A percentile compares a stretch with the other conserved stretches of the same genome.
phyloP scores from a whole-genome alignment of 1,139 yeast species.

The Scheffersomyces cryptocercus region DNA sequence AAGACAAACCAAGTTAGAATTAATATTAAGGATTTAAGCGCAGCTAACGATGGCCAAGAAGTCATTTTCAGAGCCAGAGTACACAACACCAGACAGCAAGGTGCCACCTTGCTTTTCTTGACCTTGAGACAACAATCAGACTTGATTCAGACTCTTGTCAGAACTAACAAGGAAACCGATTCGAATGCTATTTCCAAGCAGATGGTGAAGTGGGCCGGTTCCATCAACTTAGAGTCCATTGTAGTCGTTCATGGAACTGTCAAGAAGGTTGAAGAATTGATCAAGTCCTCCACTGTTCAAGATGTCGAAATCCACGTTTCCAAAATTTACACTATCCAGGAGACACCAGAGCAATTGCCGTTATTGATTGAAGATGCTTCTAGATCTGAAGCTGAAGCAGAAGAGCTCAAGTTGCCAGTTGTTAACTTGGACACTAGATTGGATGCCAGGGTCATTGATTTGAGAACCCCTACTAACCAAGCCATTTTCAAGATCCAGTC shows the following conservation, averaged over 20 bases:
- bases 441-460: constrained; percentile 92
- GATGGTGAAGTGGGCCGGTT: constrained; percentile 95
- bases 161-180: constrained; percentile 57
- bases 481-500: constrained; percentile 94
- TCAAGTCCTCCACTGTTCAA: constrained; percentile 89
- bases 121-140: constrained; percentile 88
- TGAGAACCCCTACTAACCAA: constrained; percentile 95
- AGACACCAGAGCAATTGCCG: constrained; percentile 91
- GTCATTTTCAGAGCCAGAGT: constrained; percentile 91
- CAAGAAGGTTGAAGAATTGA: constrained; percentile 79
- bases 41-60: constrained; percentile 72
- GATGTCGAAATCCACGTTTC: constrained; percentile 81
- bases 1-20: constrained; percentile 64
- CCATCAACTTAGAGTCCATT: constrained; percentile 84
- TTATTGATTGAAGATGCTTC: constrained; percentile 94
- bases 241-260: constrained; percentile 88
- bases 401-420: constrained; percentile 85
- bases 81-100: constrained; percentile 91
- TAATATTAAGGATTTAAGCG: constrained; percentile 55
- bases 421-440: constrained; percentile 96
- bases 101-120: constrained; percentile 90
- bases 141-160: constrained; percentile 80
- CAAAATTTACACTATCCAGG: constrained; percentile 75
- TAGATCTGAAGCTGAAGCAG: constrained; percentile 94
- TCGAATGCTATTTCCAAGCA: constrained; percentile 78